These are phyloP conservation scores for Plenodomus biglobosus DNA, from an alignment of 2,329 filamentous ascomycete genomes.

Conservation along the genomic window DNA sequence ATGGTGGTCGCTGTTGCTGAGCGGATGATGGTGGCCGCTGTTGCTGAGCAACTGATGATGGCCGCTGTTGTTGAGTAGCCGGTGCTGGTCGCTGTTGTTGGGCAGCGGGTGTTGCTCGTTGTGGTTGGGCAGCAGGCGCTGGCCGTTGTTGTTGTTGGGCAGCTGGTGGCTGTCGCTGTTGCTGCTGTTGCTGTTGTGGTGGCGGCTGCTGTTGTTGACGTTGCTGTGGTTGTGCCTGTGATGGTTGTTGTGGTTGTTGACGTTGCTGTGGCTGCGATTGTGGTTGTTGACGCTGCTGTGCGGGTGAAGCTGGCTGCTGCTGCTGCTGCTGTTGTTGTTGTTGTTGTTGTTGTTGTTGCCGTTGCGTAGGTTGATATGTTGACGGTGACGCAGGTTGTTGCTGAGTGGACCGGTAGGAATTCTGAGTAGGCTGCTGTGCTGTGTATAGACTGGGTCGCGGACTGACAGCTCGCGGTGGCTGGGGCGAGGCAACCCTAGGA, in stretches of 20 bases:
- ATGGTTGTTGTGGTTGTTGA: conserved; percentile 2
- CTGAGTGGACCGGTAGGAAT: conserved; percentile 14
- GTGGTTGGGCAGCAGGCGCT: conserved; percentile 4
- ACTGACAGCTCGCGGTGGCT: conserved; percentile 59
- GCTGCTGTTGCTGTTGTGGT: conserved; percentile 6
- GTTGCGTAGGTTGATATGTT: conserved; percentile 8
- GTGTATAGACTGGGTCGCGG: conserved; percentile 61
- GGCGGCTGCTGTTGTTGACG: conserved; percentile 7
- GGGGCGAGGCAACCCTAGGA: conserved; percentile 64
- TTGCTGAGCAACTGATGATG: conserved; percentile 5
- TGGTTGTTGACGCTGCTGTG: conserved; percentile 12
- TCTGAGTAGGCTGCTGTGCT: conserved; percentile 15
- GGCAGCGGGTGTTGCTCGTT: conserved; percentile 2
- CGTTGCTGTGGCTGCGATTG: conserved; percentile 3
- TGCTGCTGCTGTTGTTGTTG: not conserved
- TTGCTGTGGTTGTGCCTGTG: conserved; percentile 4
- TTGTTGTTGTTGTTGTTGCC: conserved; percentile 15
- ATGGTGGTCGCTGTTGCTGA: conserved; percentile 7
- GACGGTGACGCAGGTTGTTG: conserved; percentile 11
- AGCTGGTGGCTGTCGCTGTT: conserved; percentile 1
- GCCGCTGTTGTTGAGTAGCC: conserved; percentile 1
- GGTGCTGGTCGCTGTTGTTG: conserved; percentile 1
- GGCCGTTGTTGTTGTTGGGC: not conserved
- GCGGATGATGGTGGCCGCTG: conserved; percentile 6
- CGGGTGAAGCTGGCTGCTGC: conserved; percentile 37